Base-by-base conservation (phyloP, 805 yeast species). In the Kodamaea restingae region DNA sequence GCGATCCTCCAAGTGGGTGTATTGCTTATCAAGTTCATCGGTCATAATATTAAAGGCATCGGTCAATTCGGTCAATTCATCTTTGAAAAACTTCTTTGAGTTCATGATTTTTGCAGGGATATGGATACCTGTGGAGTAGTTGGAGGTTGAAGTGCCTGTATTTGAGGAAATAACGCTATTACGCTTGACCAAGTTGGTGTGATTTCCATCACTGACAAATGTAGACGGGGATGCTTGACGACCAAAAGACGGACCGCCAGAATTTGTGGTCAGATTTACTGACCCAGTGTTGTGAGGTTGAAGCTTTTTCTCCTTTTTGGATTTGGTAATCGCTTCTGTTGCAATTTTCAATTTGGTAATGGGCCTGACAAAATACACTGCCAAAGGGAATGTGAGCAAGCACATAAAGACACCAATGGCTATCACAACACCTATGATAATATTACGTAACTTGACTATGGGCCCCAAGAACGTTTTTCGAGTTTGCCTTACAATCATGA, bases 31-130 rank as follows among this genome's bases (percentile, higher is more conserved):
- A 25, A 91, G 70, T 52, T 87, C 95, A 52, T 82, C 86, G 3
- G 95, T 81, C 97, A 91, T 88, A 15, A 82, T 81, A 52, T 90
- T 88, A 61, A 90, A 91, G 0, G 95, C 91, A 26, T 82, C 90
- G 0, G 95, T 81, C 21, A 91, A 66, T 51, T 88, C 96, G 0
- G 91, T 83, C 32, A 91, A 70, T 61, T 91, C 98, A 65, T 93
- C 97, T 31, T 76, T 70, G 52, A 84, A 76, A 18, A 81, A 49
- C 32, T 80, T 65, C 39, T 66, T 65, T 3, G 63, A 54, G 38
- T 52, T 51, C 4, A 61, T 59, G 12, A 69, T 65, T 33, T 55
- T 50, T 2, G 60, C 60, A 0, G 75, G 74, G 9, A 69, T 48
- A 17, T 70, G 44, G 31, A 65, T 66, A 9, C 57, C 78, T 47